Conservation (phyloP, 2,329 filamentous ascomycete species). For the Metarhizium rileyi region DNA sequence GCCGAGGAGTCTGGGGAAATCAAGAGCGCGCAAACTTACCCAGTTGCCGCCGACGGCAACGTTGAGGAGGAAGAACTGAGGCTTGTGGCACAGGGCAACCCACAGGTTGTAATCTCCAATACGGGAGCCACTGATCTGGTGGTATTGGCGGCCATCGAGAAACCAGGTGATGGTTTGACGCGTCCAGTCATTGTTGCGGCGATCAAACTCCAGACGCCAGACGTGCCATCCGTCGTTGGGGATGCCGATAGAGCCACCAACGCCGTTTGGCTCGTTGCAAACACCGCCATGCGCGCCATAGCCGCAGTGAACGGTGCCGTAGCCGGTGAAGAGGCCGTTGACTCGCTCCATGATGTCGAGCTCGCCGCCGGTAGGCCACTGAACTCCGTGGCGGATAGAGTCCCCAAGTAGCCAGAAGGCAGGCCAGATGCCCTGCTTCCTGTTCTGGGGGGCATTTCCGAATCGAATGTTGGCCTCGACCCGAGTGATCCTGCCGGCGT, state of each 20-base stretch:
- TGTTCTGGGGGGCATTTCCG: slow-evolving; percentile 28
- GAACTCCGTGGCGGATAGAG: slow-evolving; percentile 33
- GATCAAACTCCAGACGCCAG: slow-evolving; percentile 41
- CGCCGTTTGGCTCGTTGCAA: slow-evolving; percentile 41
- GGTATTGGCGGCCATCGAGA: slow-evolving; percentile 34
- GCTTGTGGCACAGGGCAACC: slow-evolving; percentile 38
- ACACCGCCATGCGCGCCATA: slow-evolving; percentile 32
- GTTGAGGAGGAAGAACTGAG: slow-evolving; percentile 44
- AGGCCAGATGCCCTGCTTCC: slow-evolving; percentile 47
- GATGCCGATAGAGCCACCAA: slow-evolving; percentile 25
- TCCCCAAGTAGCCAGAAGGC: slow-evolving; percentile 50
- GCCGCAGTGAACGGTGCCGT: slow-evolving; percentile 42
- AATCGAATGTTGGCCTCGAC: slow-evolving; percentile 38
- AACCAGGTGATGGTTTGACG: slow-evolving; percentile 43
- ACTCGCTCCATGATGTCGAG: slow-evolving; percentile 48
- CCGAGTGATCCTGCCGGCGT: slow-evolving; percentile 33
- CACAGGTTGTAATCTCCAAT: slow-evolving; percentile 38
- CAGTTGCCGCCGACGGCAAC: slow-evolving; percentile 44
- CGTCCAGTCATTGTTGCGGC: slow-evolving; percentile 33
- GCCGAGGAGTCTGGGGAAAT: background rate
- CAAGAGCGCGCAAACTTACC: slow-evolving; percentile 27
- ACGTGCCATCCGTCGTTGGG: slow-evolving; percentile 34
- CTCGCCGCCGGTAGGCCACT: slow-evolving; percentile 46
- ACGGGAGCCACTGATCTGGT: slow-evolving; percentile 32
- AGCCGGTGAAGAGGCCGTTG: slow-evolving; percentile 36